phyloP scores from a whole-genome alignment of 202 grass and related monocot genomes.

The Bolboschoenoplectus hybrid region DNA sequence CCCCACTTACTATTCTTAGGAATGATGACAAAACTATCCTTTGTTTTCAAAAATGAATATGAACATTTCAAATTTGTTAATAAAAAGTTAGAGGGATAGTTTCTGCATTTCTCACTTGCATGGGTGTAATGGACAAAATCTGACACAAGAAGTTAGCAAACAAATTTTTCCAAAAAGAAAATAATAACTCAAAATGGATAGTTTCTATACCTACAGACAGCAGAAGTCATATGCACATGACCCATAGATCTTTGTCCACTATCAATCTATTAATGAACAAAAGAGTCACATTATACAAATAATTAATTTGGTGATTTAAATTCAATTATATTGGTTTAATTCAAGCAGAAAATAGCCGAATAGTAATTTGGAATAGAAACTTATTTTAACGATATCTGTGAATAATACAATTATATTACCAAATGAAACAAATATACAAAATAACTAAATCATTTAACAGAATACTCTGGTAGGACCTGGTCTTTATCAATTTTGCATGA shows the following conservation, averaged over 20 bases:
- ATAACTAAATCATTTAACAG: neutral
- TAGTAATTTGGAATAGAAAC: neutral
- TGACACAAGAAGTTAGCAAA: neutral
- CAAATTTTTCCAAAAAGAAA: neutral
- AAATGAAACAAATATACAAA: neutral
- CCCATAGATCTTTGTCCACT: conserved; percentile 45
- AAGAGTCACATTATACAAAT: conserved; percentile 31
- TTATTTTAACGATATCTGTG: neutral
- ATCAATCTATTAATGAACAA: conserved; percentile 45
- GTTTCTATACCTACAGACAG: conserved; percentile 72
- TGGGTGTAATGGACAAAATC: neutral
- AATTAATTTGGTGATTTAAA: neutral
- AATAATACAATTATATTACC: neutral
- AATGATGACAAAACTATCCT: too few species aligned
- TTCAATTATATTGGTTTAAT: conserved; percentile 3
- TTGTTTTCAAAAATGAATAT: conserved; percentile 17
- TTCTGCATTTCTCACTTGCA: conserved; percentile 14
- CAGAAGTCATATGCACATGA: conserved; percentile 57
- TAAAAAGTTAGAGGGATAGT: neutral
- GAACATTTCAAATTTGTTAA: neutral
- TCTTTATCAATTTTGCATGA: neutral
- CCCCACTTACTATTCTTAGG: neutral
- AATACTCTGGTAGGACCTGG: neutral
- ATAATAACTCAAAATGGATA: neutral
- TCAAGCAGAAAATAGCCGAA: neutral